phyloP scores from a whole-genome alignment of 2,329 filamentous ascomycete species.

The Metarhizium guizhouense region DNA sequence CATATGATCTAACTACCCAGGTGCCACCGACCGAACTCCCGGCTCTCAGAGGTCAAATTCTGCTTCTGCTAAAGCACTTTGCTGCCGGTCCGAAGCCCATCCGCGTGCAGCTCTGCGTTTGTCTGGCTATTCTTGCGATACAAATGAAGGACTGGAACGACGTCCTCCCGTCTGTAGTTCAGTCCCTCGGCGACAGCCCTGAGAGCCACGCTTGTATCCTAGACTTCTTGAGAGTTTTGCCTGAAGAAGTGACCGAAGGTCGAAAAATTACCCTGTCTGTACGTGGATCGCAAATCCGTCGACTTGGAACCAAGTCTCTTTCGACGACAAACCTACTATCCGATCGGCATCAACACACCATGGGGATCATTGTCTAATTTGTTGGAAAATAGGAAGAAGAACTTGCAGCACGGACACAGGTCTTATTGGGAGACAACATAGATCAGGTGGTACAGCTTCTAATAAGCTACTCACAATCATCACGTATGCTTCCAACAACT shows the following conservation, averaged over 20 bases:
- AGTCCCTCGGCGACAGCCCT: constrained; percentile 65
- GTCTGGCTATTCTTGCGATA: constrained; percentile 87
- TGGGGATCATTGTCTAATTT: constrained; percentile 26
- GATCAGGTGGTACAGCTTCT: constrained; percentile 78
- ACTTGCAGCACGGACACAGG: constrained; percentile 72
- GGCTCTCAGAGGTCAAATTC: constrained; percentile 72
- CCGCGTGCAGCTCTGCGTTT: constrained; percentile 88
- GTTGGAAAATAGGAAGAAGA: constrained; percentile 78
- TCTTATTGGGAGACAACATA: constrained; percentile 85
- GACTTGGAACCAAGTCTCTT: constrained; percentile 25
- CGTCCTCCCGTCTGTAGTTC: constrained; percentile 73
- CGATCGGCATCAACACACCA: constrained; percentile 24
- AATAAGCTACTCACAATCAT: constrained; percentile 85
- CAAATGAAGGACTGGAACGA: constrained; percentile 96
- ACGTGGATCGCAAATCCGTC: constrained; percentile 60
- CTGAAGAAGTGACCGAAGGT: constrained; percentile 97
- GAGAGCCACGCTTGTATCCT: constrained; percentile 79
- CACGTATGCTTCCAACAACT: constrained; percentile 49
- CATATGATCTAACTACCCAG: constrained; percentile 84
- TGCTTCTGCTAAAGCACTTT: constrained; percentile 73
- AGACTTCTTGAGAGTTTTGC: constrained; percentile 92
- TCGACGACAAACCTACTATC: constrained; percentile 22
- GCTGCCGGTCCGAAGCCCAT: constrained; percentile 75
- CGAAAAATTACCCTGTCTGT: constrained; percentile 99
- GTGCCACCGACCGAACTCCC: constrained; percentile 67